Conservation (phyloP, 2,329 filamentous ascomycete species). For the Calcarisporium arbuscula region DNA sequence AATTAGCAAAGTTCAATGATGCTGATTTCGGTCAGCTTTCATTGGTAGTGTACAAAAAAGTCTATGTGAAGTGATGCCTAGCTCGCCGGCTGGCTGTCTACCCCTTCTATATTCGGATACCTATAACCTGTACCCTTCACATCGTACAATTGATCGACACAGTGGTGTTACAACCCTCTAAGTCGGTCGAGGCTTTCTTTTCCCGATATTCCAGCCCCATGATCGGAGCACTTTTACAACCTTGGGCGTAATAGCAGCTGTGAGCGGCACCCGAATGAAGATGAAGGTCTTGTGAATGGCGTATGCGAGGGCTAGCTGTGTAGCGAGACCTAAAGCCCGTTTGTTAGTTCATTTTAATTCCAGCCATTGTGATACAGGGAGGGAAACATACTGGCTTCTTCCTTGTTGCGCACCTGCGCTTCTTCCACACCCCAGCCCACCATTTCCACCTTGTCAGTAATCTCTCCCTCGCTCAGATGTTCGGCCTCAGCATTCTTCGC, state of each 20-base stretch:
- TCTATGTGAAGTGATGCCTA: too few species aligned
- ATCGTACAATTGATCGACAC: neutral
- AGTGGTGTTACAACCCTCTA: neutral
- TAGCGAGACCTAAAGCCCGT: slow-evolving; percentile 51
- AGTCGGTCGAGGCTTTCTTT: slow-evolving; percentile 36
- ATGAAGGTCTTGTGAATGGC: slow-evolving; percentile 98
- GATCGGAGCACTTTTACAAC: slow-evolving; percentile 81
- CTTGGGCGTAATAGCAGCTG: slow-evolving; percentile 84
- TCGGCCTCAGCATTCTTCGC: slow-evolving; percentile 40
- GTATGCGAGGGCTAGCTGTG: slow-evolving; percentile 87
- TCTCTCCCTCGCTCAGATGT: slow-evolving; percentile 33
- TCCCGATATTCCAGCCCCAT: slow-evolving; percentile 95
- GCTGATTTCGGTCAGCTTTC: too few species aligned
- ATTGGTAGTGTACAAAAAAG: too few species aligned
- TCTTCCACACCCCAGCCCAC: slow-evolving; percentile 56
- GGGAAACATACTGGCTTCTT: slow-evolving; percentile 65
- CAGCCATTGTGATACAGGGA: neutral
- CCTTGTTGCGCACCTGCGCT: slow-evolving; percentile 53
- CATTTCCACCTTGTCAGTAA: slow-evolving; percentile 43
- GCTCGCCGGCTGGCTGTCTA: too few species aligned
- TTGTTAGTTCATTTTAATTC: slow-evolving; percentile 14
- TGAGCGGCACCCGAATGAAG: slow-evolving; percentile 88
- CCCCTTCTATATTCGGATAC: too few species aligned
- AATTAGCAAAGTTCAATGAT: too few species aligned
- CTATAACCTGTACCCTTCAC: neutral